Base-by-base conservation (phyloP, 345 rosid genomes). In the Anastatica hierochuntica region DNA sequence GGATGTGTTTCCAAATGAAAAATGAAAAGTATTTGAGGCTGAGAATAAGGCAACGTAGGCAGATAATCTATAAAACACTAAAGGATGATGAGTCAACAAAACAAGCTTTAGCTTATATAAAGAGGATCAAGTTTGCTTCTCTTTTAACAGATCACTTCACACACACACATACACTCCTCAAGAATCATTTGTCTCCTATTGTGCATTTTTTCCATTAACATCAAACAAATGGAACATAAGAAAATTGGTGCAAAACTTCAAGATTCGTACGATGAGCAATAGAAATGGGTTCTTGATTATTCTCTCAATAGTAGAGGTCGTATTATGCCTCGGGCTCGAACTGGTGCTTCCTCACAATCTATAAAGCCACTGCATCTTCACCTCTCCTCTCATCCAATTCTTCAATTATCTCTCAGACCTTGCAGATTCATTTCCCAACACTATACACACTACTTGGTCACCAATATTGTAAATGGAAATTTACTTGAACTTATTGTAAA, bases 261-360 rank as follows among this genome's bases (percentile, higher is more conserved):
- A 46, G 60, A 66, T 58, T 38, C 35, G 26, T 21, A 4, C 43
- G 48, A 51, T 7, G 83, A 77, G 42, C 56, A 57, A 45, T 76
- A 52, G 23, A 79, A 72, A 76, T 81, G 84, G 85, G 84, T 84
- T 59, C 60, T 64, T 51, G 94, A 85, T 68, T 79, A 78, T 23
- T 85, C 82, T 15, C 49, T 74, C 7, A 85, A 87, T 73, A 52
- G 70, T 58, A 68, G 66, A 37, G 83, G 83, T 48, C 58, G 34
- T 14, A 33, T 70, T 47, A 85, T 87, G 14, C 79, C 71, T 41
- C 76, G 96, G 58, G 71, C 79, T 58, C 65, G 72, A 24, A 83
- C 96, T 30, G 94, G 96, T 16, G 80, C 53, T 43, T 83, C n/a
- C n/a, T n/a, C n/a, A n/a, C n/a, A n/a, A n/a, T n/a, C n/a, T n/a